These are phyloP conservation scores for Nitzschia inconspicua DNA, from an alignment of 108 stramenopile genomes.

Conservation along the genomic window DNA sequence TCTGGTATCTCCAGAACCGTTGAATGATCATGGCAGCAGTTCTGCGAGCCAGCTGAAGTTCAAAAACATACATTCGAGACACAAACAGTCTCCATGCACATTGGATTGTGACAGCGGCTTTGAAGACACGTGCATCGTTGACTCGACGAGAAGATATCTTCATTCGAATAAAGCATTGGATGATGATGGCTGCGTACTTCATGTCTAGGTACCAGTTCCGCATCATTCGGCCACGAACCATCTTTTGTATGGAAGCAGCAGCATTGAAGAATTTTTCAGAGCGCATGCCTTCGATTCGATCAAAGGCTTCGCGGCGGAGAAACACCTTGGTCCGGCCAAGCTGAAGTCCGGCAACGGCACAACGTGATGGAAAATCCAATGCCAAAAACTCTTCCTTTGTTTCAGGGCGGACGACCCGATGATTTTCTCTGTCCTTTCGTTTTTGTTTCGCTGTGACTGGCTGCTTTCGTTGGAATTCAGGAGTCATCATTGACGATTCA, in stretches of 20 bases:
- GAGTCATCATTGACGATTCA: conserved; percentile 68
- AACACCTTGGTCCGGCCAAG: conserved; percentile 90
- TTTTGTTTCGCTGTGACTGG: too few relatives aligned
- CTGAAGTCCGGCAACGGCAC: conserved; percentile 82
- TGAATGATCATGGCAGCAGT: conserved; percentile 47
- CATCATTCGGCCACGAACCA: conserved; percentile 56
- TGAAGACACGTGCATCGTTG: conserved; percentile 5
- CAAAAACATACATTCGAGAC: conserved; percentile 42
- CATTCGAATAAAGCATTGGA: conserved; percentile 74
- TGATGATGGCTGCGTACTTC: conserved; percentile 55
- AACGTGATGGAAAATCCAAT: conserved; percentile 75
- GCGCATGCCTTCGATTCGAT: conserved; percentile 74
- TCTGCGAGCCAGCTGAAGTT: conserved; percentile 40
- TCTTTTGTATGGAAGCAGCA: conserved; percentile 66
- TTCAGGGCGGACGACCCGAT: conserved; percentile 58
- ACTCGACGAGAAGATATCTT: conserved; percentile 21
- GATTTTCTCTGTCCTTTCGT: conserved; percentile 17
- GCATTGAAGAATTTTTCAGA: conserved; percentile 65
- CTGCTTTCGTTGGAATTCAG: conserved; percentile 44
- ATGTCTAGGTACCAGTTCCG: conserved; percentile 44
- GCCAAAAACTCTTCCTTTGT: conserved; percentile 55
- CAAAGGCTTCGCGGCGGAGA: conserved; percentile 85
- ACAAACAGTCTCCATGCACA: conserved; percentile 49
- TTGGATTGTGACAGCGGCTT: conserved; percentile 51
- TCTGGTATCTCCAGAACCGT: conserved; percentile 29